Conservation (phyloP, 352 stramenopile species). For the Pythium pectinolyticum region DNA sequence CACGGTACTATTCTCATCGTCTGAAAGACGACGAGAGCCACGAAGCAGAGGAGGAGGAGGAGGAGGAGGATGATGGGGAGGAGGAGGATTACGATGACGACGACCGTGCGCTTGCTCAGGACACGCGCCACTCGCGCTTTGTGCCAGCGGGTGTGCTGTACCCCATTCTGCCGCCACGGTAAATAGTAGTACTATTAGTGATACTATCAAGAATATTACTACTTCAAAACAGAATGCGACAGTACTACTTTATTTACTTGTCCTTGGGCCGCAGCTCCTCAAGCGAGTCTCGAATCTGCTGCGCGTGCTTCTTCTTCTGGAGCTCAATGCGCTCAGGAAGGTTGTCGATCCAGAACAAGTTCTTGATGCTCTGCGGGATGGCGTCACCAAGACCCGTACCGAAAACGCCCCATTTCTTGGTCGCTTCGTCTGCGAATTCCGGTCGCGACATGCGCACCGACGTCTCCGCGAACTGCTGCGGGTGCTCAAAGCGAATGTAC, state of each 20-base stretch:
- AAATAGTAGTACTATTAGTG: no score
- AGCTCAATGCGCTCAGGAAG: constrained; percentile 65
- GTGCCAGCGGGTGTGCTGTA: constrained; percentile 61
- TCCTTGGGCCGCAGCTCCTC: constrained; percentile 78
- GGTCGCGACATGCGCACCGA: constrained; percentile 76
- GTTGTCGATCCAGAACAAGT: constrained; percentile 64
- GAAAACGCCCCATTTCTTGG: constrained; percentile 81
- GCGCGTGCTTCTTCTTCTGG: constrained; percentile 66
- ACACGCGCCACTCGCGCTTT: constrained; percentile 42
- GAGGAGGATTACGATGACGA: constrained; percentile 9
- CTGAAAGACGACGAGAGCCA: constrained; percentile 40
- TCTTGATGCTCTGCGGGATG: constrained; percentile 64
- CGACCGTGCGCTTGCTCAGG: constrained; percentile 19
- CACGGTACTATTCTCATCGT: constrained; percentile 25
- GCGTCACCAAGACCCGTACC: constrained; percentile 75
- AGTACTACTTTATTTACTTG: constrained; percentile 33
- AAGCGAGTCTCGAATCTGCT: constrained; percentile 73
- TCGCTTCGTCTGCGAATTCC: constrained; percentile 68
- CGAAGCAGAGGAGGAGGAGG: constrained; percentile 11
- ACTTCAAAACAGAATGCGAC: no score
- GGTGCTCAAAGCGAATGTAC: constrained; percentile 83
- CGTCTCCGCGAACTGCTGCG: constrained; percentile 81
- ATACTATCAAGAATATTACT: no score
- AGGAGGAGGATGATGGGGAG: constrained; percentile 7
- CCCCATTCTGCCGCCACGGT: constrained; percentile 47